Conservation (phyloP, 208 protist genomes). For the Trypanosoma vivax region DNA sequence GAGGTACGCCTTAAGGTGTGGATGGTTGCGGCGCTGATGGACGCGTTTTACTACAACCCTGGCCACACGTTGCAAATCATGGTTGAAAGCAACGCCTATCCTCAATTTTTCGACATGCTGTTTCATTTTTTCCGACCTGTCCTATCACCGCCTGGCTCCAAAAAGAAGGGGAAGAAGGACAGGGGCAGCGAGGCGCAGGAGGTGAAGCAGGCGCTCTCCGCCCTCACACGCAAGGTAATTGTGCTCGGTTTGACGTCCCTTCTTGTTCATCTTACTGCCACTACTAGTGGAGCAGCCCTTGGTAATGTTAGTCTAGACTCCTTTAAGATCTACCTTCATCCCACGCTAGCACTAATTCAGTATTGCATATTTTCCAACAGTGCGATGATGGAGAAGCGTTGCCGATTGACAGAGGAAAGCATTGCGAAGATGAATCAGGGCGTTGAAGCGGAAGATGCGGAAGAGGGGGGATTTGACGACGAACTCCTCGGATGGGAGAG, state of each 20-base stretch:
- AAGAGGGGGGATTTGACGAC: too few species aligned
- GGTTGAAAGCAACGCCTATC: slow-evolving; percentile 40
- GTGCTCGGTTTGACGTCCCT: slow-evolving; percentile 57
- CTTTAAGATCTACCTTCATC: slow-evolving; percentile 37
- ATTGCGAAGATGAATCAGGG: slow-evolving; percentile 48
- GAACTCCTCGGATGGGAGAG: slow-evolving; percentile 32
- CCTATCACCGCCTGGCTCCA: neutral
- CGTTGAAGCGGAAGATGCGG: slow-evolving; percentile 36
- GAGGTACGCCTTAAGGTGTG: slow-evolving; percentile 66
- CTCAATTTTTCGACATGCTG: slow-evolving; percentile 68
- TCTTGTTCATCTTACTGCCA: slow-evolving; percentile 20
- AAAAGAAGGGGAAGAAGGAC: slow-evolving; percentile 40
- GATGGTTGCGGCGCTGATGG: slow-evolving; percentile 75
- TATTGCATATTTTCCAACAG: slow-evolving; percentile 78
- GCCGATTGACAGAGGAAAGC: slow-evolving; percentile 44
- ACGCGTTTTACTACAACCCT: slow-evolving; percentile 84
- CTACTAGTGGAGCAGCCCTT: neutral
- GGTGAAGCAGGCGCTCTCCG: slow-evolving; percentile 54
- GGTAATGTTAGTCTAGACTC: slow-evolving; percentile 1
- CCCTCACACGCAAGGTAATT: slow-evolving; percentile 78
- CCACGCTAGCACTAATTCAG: slow-evolving; percentile 51
- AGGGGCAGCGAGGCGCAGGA: slow-evolving; percentile 32
- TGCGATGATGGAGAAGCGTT: slow-evolving; percentile 40
- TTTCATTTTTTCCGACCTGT: slow-evolving; percentile 59
- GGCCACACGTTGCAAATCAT: slow-evolving; percentile 50